Conservation (phyloP, 257 asterid species). For the Solanum virginianum region DNA sequence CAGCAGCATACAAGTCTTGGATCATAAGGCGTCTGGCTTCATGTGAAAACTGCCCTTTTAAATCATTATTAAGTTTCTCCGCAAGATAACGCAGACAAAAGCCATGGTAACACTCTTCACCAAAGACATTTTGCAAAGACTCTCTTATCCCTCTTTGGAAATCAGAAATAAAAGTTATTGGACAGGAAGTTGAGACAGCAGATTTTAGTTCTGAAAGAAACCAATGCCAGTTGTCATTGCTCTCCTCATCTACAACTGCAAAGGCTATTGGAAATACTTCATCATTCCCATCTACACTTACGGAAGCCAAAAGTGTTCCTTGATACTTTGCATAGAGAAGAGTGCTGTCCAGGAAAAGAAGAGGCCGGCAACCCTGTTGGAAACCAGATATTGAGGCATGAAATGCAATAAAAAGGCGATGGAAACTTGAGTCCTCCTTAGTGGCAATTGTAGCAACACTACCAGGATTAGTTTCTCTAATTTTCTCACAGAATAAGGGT, state of each 20-base stretch:
- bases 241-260: slow-evolving; percentile 94
- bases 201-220: slow-evolving; percentile 74
- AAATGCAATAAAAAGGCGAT: slow-evolving; percentile 69
- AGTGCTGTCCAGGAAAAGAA: slow-evolving; percentile 80
- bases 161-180: slow-evolving; percentile 79
- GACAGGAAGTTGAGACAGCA: slow-evolving; percentile 57
- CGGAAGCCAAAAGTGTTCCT: slow-evolving; percentile 83
- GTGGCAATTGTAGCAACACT: slow-evolving; percentile 73
- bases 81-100: slow-evolving; percentile 87
- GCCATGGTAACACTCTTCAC: slow-evolving; percentile 72
- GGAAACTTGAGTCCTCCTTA: slow-evolving; percentile 93
- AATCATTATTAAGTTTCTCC: slow-evolving; percentile 84
- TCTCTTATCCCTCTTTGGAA: slow-evolving; percentile 80
- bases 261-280: slow-evolving; percentile 84
- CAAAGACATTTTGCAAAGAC: slow-evolving; percentile 62
- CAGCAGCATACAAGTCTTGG: slow-evolving; percentile 89
- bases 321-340: slow-evolving; percentile 92
- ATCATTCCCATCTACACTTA: slow-evolving; percentile 93
- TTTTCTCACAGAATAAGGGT: slow-evolving; percentile 81
- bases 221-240: slow-evolving; percentile 91
- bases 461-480: slow-evolving; percentile 92
- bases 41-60: slow-evolving; percentile 91
- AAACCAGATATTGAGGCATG: slow-evolving; percentile 91
- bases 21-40: slow-evolving; percentile 98
- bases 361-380: slow-evolving; percentile 74